Evolutionary conservation across 2,329 filamentous ascomycete species (phyloP), one percentile per base, ranked within the genome.

Genomic region (Diaporthe helianthi): DNA sequence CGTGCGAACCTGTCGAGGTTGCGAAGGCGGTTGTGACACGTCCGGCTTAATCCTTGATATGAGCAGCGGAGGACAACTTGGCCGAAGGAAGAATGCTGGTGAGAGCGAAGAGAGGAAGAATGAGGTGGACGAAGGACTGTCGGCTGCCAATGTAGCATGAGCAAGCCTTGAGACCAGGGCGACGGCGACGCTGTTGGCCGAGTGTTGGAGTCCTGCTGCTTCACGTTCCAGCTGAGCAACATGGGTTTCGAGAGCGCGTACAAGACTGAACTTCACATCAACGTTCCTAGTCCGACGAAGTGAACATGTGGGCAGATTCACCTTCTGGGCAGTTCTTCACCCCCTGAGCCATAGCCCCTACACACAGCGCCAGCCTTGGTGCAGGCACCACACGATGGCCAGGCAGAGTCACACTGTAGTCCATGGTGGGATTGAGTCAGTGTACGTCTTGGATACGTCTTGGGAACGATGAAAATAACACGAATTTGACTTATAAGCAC

Each of bases 281-380:
- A 46, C 31, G n/a, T 22, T 15, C 9, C 6, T 13, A 38, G 3
- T 26, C 6, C 29, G 44, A 33, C 15, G 9, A 36, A 4, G 3
- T 24, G 22, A 19, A 38, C 4, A 15, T 19, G 19, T 2, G 19
- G 12, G 15, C 4, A 19, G 7, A n/a, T 41, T 46, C n/a, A 66
- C 64, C 64, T 66, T 52, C 64, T 38, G 44, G 65, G 65, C 2
- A 68, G 44, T 22, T 68, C 65, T 29, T 68, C 53, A 12, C 53
- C 53, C 1, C 53, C 65, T 29, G 53, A 61, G n/a, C 53, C 65
- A 29, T 63, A 60, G 1, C 65, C 65, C 24, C 65, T 55, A 33
- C 65, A 68, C n/a, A 63, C 53, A 31, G 65, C 65, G 24, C 65
- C 65, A 17, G 65, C 65, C 31, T 68, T 68, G 44, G 46, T 41